Conservation (phyloP, 768 basidiomycete species). For the Pilatotrama ljubarskyi region DNA sequence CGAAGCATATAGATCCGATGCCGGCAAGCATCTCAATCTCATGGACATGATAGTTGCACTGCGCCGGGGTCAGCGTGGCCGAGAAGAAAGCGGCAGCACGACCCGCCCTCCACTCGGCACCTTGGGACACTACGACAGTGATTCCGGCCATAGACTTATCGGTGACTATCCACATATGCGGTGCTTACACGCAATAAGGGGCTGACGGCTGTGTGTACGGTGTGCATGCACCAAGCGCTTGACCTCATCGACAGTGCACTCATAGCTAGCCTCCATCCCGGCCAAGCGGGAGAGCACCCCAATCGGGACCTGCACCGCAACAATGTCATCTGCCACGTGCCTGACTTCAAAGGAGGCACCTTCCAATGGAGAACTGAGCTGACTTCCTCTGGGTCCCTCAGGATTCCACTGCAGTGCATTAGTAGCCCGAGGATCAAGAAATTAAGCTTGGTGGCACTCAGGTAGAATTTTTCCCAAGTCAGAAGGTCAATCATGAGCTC, state of each 20-base stretch:
- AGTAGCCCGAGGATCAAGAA: slow-evolving; percentile 36
- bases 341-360: slow-evolving; percentile 31
- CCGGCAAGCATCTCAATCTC: slow-evolving; percentile 39
- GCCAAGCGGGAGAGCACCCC: slow-evolving; percentile 31
- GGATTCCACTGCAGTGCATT: slow-evolving; percentile 39
- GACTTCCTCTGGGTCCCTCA: slow-evolving; percentile 47
- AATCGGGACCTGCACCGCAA: slow-evolving; percentile 39
- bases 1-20: slow-evolving; percentile 40
- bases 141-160: slow-evolving; percentile 27
- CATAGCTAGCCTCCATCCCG: slow-evolving; percentile 16
- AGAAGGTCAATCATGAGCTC: slow-evolving; percentile 16
- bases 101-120: slow-evolving; percentile 16
- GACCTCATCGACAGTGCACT: slow-evolving; percentile 36
- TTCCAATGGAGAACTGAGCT: slow-evolving; percentile 36
- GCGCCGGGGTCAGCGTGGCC: slow-evolving; percentile 28
- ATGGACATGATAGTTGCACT: slow-evolving; percentile 39
- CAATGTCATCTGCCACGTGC: slow-evolving; percentile 38
- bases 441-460: slow-evolving; percentile 26
- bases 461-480: slow-evolving; percentile 20
- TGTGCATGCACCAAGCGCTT: slow-evolving; percentile 15
- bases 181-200: slow-evolving; percentile 24
- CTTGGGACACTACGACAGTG: slow-evolving; percentile 26
- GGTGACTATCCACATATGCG: slow-evolving; percentile 25
- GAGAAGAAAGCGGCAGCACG: slow-evolving; percentile 30
- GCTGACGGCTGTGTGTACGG: slow-evolving; percentile 20